These are phyloP conservation scores for Irpex lacteus DNA, from an alignment of 1,284 basidiomycete genomes.

Conservation along the genomic window DNA sequence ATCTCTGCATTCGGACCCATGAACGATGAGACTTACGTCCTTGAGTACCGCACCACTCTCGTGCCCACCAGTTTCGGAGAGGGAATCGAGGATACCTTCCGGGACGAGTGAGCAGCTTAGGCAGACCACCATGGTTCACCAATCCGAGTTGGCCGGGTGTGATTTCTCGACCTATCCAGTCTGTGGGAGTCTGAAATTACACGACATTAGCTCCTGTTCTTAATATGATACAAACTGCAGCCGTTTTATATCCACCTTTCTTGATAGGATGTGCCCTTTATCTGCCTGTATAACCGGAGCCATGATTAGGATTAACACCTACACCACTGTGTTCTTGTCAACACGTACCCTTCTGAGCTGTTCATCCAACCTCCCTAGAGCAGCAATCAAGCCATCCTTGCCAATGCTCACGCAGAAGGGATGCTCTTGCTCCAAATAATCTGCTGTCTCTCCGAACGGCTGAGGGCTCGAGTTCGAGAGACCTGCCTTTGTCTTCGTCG, in stretches of 20 bases:
- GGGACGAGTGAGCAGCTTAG: slow-evolving; percentile 66
- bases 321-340: neutral
- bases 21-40: slow-evolving; percentile 50
- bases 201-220: neutral
- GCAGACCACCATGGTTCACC: slow-evolving; percentile 75
- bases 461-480: neutral
- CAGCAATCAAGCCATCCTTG: slow-evolving; percentile 58
- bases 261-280: slow-evolving; percentile 43
- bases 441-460: slow-evolving; percentile 20
- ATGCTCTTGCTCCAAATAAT: slow-evolving; percentile 42
- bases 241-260: slow-evolving; percentile 24
- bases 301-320: neutral
- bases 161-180: slow-evolving; percentile 70
- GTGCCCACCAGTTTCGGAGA: slow-evolving; percentile 79
- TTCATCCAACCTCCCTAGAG: slow-evolving; percentile 61
- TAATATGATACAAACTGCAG: neutral
- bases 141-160: slow-evolving; percentile 64
- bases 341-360: slow-evolving; percentile 50
- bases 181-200: slow-evolving; percentile 44
- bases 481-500: neutral
- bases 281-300: slow-evolving; percentile 40
- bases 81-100: slow-evolving; percentile 76
- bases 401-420: slow-evolving; percentile 69
- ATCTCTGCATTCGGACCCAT: neutral
- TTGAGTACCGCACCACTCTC: slow-evolving; percentile 61